Evolutionary conservation across 345 rosid species (phyloP), one percentile per base, ranked within the genome.

Genomic region (Euphorbia tirucalli): DNA sequence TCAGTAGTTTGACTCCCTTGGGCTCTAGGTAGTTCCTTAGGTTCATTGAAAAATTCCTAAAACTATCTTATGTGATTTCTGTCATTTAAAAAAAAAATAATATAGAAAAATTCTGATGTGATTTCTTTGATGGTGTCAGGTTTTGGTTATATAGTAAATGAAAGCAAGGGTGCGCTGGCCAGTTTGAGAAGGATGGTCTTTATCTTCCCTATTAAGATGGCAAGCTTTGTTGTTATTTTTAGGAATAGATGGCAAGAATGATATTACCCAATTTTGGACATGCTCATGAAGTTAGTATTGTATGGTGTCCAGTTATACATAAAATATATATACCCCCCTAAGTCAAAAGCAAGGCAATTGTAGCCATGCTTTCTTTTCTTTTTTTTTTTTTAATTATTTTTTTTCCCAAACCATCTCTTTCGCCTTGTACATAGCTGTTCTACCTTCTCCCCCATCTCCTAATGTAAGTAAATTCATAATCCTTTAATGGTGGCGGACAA

Each of bases 191-290:
- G 13, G 68, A 70, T 75, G 69, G 62, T 35, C 28, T n/a, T 35
- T 3, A 21, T 37, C 15, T 35, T 59, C 10, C 28, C 31, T 57
- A 61, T 31, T 35, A 54, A 57, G 65, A 56, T 63, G 58, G 35
- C 61, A 32, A 49, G 50, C 57, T 49, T 59, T 61, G 69, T 56
- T 43, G 78, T 65, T 39, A 41, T 55, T 70, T 31, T 54, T 32
- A 67, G 64, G 41, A 28, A 56, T 69, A 21, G 73, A 69, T 62
- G 77, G 75, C 32, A 61, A n/a, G n/a, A 74, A 74, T 39, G 69
- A 62, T 60, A 35, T 74, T 24, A 69, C 67, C 59, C 78, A 75
- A 75, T 75, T 75, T 75, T 75, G 78, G 66, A 75, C 70, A 56
- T 55, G 41, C 49, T 68, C 32, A 61, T 69, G 73, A 28, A 27